These are phyloP conservation scores for Lactifluus echinatus DNA, from an alignment of 768 basidiomycete species.

Conservation along the genomic window DNA sequence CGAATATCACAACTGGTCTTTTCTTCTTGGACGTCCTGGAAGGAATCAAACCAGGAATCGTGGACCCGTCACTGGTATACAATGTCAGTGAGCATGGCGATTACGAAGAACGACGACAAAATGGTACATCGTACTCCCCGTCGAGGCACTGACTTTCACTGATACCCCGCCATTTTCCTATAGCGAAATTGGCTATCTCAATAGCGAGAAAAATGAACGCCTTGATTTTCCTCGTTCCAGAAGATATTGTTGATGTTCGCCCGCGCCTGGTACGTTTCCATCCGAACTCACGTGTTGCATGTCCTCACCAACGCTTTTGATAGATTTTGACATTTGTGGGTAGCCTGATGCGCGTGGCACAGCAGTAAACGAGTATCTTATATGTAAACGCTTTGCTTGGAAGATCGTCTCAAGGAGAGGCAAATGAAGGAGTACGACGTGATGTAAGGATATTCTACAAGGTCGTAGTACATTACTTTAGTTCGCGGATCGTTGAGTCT, in stretches of 20 bases:
- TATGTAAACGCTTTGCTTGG: not conserved
- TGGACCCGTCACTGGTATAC: slow-evolving; percentile 77
- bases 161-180: not conserved
- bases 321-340: slow-evolving; percentile 95
- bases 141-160: not conserved
- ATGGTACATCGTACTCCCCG: slow-evolving; percentile 48
- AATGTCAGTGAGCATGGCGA: slow-evolving; percentile 48
- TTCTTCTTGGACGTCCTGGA: slow-evolving; percentile 94
- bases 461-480: not conserved
- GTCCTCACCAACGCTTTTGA: not conserved
- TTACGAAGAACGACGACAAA: slow-evolving; percentile 87
- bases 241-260: slow-evolving; percentile 93
- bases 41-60: slow-evolving; percentile 86
- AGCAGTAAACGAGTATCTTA: slow-evolving; percentile 22
- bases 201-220: slow-evolving; percentile 98
- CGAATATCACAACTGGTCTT: slow-evolving; percentile 74
- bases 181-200: slow-evolving; percentile 95
- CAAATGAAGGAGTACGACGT: not conserved
- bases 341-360: slow-evolving; percentile 74
- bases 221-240: slow-evolving; percentile 92
- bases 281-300: not conserved
- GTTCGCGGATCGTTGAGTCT: not conserved
- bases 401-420: not conserved
- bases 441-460: slow-evolving; percentile 1
- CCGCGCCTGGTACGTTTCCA: slow-evolving; percentile 57